A percentile compares a stretch with the other conserved stretches of the same genome.
Conservation (phyloP, 208 protist genomes). For the Trichomonas gallinae region DNA sequence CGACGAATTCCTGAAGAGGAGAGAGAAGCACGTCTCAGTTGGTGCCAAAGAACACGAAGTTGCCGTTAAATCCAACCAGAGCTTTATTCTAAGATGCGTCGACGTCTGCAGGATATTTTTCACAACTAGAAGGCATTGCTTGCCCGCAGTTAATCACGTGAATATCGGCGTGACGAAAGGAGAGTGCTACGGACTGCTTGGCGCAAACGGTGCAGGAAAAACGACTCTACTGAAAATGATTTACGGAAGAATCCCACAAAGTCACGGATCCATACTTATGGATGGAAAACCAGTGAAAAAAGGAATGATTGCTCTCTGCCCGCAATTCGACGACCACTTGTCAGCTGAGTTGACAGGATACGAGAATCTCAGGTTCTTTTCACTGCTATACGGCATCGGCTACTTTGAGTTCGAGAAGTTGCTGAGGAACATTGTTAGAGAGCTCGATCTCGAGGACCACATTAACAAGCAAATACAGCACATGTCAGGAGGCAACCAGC, state of each 20-base stretch:
- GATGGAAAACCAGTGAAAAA: neutral
- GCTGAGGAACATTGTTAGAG: neutral
- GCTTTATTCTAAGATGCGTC: neutral
- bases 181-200: constrained; percentile 25
- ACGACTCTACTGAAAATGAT: constrained; percentile 35
- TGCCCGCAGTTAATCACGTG: neutral
- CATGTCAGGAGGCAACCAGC: neutral
- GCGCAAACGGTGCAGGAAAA: constrained; percentile 38
- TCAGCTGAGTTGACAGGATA: neutral
- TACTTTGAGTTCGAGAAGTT: neutral
- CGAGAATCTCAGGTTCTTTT: neutral
- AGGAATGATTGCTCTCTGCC: neutral
- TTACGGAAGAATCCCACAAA: neutral
- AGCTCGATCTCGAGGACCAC: neutral
- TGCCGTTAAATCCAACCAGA: no score
- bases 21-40: no score
- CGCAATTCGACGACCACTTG: constrained; percentile 1
- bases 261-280: neutral
- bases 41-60: no score
- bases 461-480: neutral
- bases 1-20: no score
- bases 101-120: neutral
- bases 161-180: neutral
- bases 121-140: neutral
- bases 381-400: neutral